A percentile compares a stretch with the other conserved stretches of the same genome.
phyloP scores from a whole-genome alignment of 2,329 filamentous ascomycete species.

The Trichoderma citrinoviride region DNA sequence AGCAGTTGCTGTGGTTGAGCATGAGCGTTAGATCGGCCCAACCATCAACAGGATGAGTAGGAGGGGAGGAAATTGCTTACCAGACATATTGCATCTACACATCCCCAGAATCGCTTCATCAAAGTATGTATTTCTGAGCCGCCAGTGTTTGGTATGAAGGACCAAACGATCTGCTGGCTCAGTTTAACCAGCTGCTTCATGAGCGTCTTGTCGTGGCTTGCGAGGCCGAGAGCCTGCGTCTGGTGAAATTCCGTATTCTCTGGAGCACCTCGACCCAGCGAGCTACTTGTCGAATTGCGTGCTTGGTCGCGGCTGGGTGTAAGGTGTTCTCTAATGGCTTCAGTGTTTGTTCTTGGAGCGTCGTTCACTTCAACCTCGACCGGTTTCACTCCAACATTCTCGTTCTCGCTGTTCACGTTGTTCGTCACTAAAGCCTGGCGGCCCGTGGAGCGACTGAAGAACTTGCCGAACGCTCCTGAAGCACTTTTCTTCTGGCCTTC shows the following conservation, averaged over 20 bases:
- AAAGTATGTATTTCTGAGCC: neutral
- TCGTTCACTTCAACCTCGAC: no score
- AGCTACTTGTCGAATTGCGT: neutral
- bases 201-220: neutral
- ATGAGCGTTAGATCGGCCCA: neutral
- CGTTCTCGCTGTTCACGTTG: neutral
- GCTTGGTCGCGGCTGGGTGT: neutral
- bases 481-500: neutral
- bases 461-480: neutral
- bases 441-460: neutral
- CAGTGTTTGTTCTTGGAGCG: neutral
- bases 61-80: neutral
- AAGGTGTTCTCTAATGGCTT: neutral
- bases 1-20: neutral
- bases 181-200: neutral
- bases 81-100: conserved; percentile 4
- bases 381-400: neutral
- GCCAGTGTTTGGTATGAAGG: conserved; percentile 2
- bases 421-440: neutral
- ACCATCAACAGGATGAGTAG: neutral
- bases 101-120: conserved; percentile 3
- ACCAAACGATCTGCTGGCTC: conserved; percentile 4
- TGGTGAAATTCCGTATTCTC: neutral
- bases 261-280: neutral
- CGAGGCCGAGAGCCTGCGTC: neutral